These are phyloP conservation scores for Leptographium radiaticola DNA, from an alignment of 2,329 filamentous ascomycete genomes.

Conservation along the genomic window DNA sequence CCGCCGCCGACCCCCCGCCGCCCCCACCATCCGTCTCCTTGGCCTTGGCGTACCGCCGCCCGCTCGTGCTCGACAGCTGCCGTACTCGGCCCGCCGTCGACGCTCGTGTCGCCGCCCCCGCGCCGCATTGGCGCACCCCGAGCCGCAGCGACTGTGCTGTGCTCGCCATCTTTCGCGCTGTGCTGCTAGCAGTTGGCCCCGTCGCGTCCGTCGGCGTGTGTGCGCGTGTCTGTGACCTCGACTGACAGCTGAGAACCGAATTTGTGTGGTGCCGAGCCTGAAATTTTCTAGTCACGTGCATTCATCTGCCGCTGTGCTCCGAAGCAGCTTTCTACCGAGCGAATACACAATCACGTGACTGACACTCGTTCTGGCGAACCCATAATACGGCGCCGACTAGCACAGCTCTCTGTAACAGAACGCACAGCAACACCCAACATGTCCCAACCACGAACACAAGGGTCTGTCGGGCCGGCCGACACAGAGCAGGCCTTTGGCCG, in stretches of 20 bases:
- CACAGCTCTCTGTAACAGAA: neutral
- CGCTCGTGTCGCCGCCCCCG: slow-evolving; percentile 1
- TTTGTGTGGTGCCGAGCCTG: neutral
- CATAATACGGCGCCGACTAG: no score
- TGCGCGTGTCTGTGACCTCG: neutral
- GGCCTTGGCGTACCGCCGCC: neutral
- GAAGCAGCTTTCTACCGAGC: no score
- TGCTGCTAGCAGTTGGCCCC: neutral
- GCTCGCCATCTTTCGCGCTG: slow-evolving; percentile 23
- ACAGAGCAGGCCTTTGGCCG: slow-evolving; percentile 10
- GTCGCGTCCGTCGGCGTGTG: neutral
- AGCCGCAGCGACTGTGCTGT: slow-evolving; percentile 26
- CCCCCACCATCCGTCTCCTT: neutral
- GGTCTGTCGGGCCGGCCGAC: neutral
- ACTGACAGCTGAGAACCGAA: neutral
- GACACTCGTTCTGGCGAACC: no score
- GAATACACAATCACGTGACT: no score
- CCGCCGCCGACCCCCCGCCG: neutral
- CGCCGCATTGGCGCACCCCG: slow-evolving; percentile 22
- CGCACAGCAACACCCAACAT: neutral
- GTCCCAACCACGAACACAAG: neutral
- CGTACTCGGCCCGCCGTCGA: neutral
- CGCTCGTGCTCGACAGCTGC: slow-evolving; percentile 5
- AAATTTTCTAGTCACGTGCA: no score
- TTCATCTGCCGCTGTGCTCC: no score